Evolutionary conservation across 345 rosid genomes (phyloP).

Genomic region (Linum tenue): DNA sequence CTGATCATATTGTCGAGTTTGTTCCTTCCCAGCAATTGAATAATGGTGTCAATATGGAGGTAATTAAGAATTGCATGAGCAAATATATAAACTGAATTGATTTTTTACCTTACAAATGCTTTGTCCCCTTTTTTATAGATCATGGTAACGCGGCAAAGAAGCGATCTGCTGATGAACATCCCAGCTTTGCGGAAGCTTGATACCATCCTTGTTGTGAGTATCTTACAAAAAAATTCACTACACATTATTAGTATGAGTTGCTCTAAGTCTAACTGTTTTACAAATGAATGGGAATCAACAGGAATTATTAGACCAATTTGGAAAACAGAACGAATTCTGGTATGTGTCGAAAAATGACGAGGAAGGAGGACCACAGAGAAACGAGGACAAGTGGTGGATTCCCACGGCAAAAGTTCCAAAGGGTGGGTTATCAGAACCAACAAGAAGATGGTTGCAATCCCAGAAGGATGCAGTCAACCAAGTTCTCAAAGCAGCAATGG

Average conservation of each 20-base stretch:
- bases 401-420: slow-evolving; percentile 74
- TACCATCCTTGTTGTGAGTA: slow-evolving; percentile 69
- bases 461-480: slow-evolving; percentile 98
- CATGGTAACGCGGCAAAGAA: slow-evolving; percentile 81
- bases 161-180: slow-evolving; percentile 71
- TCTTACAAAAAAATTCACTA: background rate
- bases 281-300: slow-evolving; percentile 23
- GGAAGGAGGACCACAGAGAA: slow-evolving; percentile 37
- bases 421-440: slow-evolving; percentile 52
- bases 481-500: slow-evolving; percentile 92
- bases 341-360: slow-evolving; percentile 49
- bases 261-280: background rate
- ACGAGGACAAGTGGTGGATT: slow-evolving; percentile 90
- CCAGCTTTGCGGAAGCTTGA: slow-evolving; percentile 88
- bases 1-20: slow-evolving; percentile 73
- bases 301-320: slow-evolving; percentile 66
- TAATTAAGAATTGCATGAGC: slow-evolving; percentile 7
- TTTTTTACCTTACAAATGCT: background rate
- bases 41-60: slow-evolving; percentile 77
- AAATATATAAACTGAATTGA: background rate
- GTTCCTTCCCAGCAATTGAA: slow-evolving; percentile 72
- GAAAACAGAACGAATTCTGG: slow-evolving; percentile 70
- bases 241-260: background rate
- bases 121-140: slow-evolving; percentile 34
- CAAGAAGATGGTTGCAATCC: slow-evolving; percentile 52